Conservation (phyloP, 208 protist species). For the Leishmania arabica region DNA sequence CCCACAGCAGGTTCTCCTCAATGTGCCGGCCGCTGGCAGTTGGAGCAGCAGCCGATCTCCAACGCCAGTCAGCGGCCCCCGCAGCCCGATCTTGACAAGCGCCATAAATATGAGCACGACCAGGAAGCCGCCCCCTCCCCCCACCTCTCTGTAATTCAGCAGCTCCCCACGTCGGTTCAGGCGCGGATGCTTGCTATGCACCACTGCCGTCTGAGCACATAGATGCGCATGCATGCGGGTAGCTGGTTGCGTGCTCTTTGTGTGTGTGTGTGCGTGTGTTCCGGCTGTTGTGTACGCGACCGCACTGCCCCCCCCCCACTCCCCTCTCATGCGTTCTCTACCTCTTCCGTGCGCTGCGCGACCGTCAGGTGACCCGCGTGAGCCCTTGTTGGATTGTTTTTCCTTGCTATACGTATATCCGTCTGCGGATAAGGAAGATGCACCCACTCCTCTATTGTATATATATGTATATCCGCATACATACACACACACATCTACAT, state of each 20-base stretch:
- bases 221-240: neutral
- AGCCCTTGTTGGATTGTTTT: neutral
- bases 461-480: no score
- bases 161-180: neutral
- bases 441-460: neutral
- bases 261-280: neutral
- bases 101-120: neutral
- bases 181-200: neutral
- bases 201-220: neutral
- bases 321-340: neutral
- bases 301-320: neutral
- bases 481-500: no score
- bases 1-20: neutral
- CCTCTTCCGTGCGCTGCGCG: neutral
- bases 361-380: no score
- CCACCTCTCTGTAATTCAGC: neutral
- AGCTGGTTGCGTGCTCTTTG: neutral
- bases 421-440: neutral
- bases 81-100: neutral
- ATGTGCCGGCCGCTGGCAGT: neutral
- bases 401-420: neutral
- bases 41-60: slow-evolving; percentile 12
- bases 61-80: slow-evolving; percentile 11
- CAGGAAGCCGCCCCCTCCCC: neutral
- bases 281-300: neutral